Evolutionary conservation across 2,329 filamentous ascomycete genomes (phyloP).

Genomic region (Pestalotiopsis fici): DNA sequence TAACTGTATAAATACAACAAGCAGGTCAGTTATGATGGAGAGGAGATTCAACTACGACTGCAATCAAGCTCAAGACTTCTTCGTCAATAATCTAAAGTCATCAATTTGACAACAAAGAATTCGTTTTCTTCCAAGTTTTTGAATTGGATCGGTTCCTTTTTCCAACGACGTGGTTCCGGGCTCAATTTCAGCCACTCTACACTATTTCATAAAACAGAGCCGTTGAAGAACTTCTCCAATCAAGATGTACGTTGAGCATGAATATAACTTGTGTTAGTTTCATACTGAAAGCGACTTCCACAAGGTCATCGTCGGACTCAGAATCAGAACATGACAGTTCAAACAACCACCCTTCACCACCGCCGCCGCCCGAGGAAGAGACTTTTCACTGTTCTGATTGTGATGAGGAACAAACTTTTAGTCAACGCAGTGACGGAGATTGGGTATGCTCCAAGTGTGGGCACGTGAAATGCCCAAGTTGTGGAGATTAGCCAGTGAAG

Average conservation of each 20-base stretch:
- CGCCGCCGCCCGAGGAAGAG: not conserved
- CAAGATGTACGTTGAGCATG: too few species aligned
- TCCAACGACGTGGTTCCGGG: too few species aligned
- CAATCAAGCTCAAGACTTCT: not conserved
- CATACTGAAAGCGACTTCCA: not conserved
- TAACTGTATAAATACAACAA: not conserved
- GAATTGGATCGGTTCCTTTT: too few species aligned
- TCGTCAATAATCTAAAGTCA: too few species aligned
- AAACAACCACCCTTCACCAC: not conserved
- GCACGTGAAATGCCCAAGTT: not conserved
- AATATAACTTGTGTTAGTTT: too few species aligned
- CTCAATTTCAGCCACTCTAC: too few species aligned
- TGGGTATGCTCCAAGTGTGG: not conserved
- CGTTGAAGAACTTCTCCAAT: too few species aligned
- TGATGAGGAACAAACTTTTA: not conserved
- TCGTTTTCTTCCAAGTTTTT: too few species aligned
- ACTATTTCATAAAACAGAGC: too few species aligned
- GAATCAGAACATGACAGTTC: not conserved
- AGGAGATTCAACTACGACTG: not conserved
- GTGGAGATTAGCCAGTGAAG: too few species aligned
- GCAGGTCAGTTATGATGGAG: not conserved
- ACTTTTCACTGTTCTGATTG: not conserved
- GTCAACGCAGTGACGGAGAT: not conserved
- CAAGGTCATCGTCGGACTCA: not conserved
- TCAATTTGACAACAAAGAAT: too few species aligned